A percentile compares a stretch with the other conserved stretches of the same genome.
Evolutionary conservation across 139 green algal species (phyloP).

Genomic region (Chloropicon primus): DNA sequence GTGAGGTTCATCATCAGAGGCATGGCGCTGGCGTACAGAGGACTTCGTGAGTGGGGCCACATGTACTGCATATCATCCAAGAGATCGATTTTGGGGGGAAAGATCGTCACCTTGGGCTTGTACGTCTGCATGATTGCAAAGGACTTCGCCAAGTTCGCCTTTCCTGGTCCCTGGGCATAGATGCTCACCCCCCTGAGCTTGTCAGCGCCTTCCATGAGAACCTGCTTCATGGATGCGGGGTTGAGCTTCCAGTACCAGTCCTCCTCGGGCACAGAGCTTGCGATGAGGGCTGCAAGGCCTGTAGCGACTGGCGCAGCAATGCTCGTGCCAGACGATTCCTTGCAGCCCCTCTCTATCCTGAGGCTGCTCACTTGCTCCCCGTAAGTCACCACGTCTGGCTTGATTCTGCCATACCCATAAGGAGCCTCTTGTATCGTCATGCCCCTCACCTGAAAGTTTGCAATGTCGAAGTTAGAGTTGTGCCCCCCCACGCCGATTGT

Average conservation of each 20-base stretch:
- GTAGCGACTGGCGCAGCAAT: conserved; percentile 95
- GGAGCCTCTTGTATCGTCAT: conserved; percentile 97
- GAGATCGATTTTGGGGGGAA: conserved; percentile 67
- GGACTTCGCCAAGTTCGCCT: conserved; percentile 49
- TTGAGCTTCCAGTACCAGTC: conserved; percentile 76
- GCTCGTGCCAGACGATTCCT: conserved; percentile 65
- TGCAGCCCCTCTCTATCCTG: conserved; percentile 78
- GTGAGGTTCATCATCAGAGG: conserved; percentile 81
- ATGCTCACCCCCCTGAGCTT: conserved; percentile 54
- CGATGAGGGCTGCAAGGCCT: conserved; percentile 79
- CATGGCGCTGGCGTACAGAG: conserved; percentile 45
- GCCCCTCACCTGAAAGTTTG: conserved; percentile 78
- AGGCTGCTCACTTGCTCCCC: conserved; percentile 80
- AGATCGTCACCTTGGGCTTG: conserved; percentile 63
- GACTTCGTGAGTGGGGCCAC: conserved; percentile 86
- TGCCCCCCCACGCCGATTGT: conserved; percentile 96
- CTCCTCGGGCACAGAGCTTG: conserved; percentile 60
- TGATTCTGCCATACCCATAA: conserved; percentile 52
- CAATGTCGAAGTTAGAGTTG: conserved; percentile 71
- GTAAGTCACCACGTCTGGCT: conserved; percentile 94
- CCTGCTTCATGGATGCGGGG: conserved; percentile 97
- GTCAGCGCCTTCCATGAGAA: conserved; percentile 79
- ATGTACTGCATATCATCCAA: conserved; percentile 87
- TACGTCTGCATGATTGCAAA: conserved; percentile 51
- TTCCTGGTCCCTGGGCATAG: conserved; percentile 49